Percentiles rank a stretch among this genome's conserved stretches.
Conservation (phyloP, 2,329 filamentous ascomycete species). For the Aspergillus brasiliensis region DNA sequence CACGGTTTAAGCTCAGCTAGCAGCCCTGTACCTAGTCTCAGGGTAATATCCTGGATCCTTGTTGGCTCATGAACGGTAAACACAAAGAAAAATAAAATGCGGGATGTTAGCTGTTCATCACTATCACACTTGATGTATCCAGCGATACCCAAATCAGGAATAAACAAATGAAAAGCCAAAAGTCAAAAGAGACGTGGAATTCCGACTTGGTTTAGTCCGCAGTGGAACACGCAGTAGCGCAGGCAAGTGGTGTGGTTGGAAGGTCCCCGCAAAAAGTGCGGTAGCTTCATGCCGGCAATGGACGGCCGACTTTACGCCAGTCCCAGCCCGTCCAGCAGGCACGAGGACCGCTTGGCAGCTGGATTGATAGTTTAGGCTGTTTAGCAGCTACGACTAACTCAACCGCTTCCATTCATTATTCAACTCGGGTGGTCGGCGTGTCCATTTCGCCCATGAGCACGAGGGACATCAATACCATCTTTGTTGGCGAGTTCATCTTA, state of each 20-base stretch:
- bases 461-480: neutral
- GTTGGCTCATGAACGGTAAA: neutral
- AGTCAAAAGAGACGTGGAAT: too few relatives aligned
- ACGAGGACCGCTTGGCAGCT: neutral
- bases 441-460: neutral
- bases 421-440: neutral
- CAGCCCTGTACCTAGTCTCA: neutral
- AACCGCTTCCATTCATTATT: slow-evolving; percentile 1
- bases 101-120: neutral
- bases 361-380: too few relatives aligned
- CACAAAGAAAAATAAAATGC: neutral
- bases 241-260: neutral
- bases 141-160: too few relatives aligned
- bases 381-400: neutral
- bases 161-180: neutral
- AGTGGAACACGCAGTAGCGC: neutral
- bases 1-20: neutral
- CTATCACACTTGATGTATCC: neutral
- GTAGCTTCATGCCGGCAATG: slow-evolving; percentile 8
- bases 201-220: neutral
- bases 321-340: neutral
- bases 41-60: neutral
- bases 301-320: neutral
- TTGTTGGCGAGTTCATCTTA: neutral
- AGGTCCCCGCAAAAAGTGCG: slow-evolving; percentile 9